A percentile compares a stretch with the other conserved stretches of the same genome.
These are phyloP conservation scores for Backusella macrospora DNA, from an alignment of 192 early-diverging fungal genomes.

Conservation along the genomic window DNA sequence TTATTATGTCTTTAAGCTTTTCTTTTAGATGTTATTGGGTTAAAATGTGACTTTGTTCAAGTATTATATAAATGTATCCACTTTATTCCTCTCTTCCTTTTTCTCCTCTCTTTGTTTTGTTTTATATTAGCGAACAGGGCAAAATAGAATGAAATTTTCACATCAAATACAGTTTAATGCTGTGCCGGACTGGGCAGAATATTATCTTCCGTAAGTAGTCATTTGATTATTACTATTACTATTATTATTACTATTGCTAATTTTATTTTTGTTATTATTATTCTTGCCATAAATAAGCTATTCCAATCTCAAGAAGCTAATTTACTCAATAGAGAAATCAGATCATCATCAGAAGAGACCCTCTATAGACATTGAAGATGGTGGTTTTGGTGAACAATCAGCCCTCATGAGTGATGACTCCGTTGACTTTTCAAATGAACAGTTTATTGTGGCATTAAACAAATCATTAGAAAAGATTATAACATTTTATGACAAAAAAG, in stretches of 20 bases:
- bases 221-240: background rate
- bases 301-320: constrained; percentile 76
- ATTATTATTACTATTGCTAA: background rate
- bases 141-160: constrained; percentile 77
- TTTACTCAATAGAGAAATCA: constrained; percentile 76
- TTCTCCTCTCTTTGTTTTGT: background rate
- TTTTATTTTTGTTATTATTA: background rate
- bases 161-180: constrained; percentile 82
- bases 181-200: constrained; percentile 71
- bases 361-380: constrained; percentile 39
- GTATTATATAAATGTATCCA: background rate
- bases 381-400: constrained; percentile 34
- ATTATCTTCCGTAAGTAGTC: constrained; percentile 56
- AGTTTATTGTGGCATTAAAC: constrained; percentile 80
- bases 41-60: constrained; percentile 11
- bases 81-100: constrained; percentile 6
- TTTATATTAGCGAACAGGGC: background rate
- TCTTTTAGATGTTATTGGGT: background rate
- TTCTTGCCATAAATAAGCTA: constrained; percentile 42
- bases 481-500: constrained; percentile 81
- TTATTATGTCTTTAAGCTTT: background rate
- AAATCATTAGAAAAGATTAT: constrained; percentile 82
- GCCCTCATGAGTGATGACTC: constrained; percentile 34
- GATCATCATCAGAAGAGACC: background rate
- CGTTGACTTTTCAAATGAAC: constrained; percentile 41